Base-by-base conservation (phyloP, 2,329 filamentous ascomycete species). In the Knufia petricola region DNA sequence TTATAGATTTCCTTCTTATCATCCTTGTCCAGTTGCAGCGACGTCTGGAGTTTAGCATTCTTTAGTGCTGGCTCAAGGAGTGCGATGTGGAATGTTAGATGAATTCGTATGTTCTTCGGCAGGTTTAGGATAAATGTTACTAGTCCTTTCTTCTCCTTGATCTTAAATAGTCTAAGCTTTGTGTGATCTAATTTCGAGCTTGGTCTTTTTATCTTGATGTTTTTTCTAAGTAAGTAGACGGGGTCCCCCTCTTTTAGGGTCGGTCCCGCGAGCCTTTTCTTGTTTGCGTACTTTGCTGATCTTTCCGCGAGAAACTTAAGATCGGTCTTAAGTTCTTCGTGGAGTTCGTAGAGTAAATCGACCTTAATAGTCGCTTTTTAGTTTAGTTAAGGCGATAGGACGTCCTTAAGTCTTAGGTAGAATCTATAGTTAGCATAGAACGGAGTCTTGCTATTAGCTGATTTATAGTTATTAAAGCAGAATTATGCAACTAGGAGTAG, bases 181-280 rank as follows among this genome's bases (percentile, higher is more conserved):
- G 21, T 52, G 39, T 43, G 48, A 20, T 52, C 26, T 15, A 52
- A 20, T 47, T 52, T 52, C 13, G 34, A 26, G 26, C 17, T 47
- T 48, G 32, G 48, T 52, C 43, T 3, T 24, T 50, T 50, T 50
- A 40, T 52, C 38, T 50, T 52, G 39, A 52, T 50, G 32, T 52
- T 52, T 48, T 48, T 47, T 48, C 48, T 37, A 24, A 50, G 7
- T 8, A 52, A 15, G 19, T 52, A 52, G 19, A 50, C 48, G 34
- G 38, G 20, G 21, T 48, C 42, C 19, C 30, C 24, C 36, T 52
- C 31, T 36, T 19, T 2, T 21, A 46, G 32, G 32, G 19, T 28
- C 24, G 21, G 44, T 51, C 49, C 38, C 50, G 43, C 30, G 38
- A 30, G 43, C 39, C 45, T 51, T 48, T 40, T 30, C 15, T 44